phyloP scores from a whole-genome alignment of 805 yeast genomes.

The Cyberlindnera veronae region DNA sequence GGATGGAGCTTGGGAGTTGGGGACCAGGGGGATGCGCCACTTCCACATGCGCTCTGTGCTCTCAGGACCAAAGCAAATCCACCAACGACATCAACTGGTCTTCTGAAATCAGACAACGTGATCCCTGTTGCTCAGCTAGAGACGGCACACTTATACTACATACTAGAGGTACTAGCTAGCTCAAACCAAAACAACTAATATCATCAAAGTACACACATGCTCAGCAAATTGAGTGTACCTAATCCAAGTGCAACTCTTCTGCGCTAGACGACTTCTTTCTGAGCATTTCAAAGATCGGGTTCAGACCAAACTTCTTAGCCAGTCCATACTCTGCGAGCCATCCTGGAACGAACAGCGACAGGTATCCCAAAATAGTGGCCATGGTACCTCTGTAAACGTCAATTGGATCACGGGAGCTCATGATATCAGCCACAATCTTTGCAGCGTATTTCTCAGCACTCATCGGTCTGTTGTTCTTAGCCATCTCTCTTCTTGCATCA shows the following conservation, averaged over 20 bases:
- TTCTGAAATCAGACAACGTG: no score
- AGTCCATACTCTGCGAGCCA: slow-evolving; percentile 42
- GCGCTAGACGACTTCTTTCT: slow-evolving; percentile 17
- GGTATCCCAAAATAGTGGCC: slow-evolving; percentile 36
- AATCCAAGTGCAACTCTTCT: slow-evolving; percentile 23
- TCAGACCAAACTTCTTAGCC: slow-evolving; percentile 38
- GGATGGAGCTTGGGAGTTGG: no score
- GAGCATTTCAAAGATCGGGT: slow-evolving; percentile 32
- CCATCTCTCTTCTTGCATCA: slow-evolving; percentile 53
- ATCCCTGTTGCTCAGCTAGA: no score
- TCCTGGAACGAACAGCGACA: slow-evolving; percentile 41
- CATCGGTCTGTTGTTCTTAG: slow-evolving; percentile 57
- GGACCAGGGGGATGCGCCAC: no score
- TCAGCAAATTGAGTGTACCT: neutral
- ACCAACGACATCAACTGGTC: no score
- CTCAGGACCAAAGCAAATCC: no score
- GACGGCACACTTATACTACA: no score
- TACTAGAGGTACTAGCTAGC: no score
- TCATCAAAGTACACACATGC: no score
- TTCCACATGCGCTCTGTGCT: no score
- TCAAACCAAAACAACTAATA: no score
- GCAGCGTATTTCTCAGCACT: slow-evolving; percentile 53
- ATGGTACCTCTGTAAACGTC: slow-evolving; percentile 55
- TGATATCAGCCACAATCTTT: slow-evolving; percentile 50
- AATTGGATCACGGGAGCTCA: slow-evolving; percentile 35